Percentiles rank a stretch among this genome's conserved stretches.
Conservation (phyloP, 169 alveolate genomes). For the Cryptosporidium canis region DNA sequence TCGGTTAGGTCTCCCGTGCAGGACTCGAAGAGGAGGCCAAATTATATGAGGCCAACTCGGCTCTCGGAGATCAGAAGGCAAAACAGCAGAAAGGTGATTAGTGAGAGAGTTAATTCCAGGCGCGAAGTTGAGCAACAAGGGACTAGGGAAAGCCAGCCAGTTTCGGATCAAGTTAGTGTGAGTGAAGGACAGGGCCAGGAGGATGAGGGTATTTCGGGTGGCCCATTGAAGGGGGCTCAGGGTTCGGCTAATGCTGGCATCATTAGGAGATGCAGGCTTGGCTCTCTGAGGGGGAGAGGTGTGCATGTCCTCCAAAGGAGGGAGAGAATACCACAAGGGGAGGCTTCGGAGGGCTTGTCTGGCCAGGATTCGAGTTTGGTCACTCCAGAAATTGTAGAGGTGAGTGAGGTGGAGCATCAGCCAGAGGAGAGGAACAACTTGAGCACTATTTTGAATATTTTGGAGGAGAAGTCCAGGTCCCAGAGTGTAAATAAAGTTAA, state of each 20-base stretch:
- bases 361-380: no score
- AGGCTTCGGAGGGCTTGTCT: no score
- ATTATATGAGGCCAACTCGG: slow-evolving; percentile 65
- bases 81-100: background rate
- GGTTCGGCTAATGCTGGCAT: background rate
- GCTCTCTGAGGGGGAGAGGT: no score
- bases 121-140: background rate
- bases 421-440: background rate
- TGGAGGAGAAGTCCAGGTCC: slow-evolving; percentile 15
- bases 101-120: background rate
- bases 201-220: background rate
- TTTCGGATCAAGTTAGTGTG: background rate
- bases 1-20: background rate
- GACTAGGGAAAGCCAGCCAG: background rate
- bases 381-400: background rate
- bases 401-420: background rate
- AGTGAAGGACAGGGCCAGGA: background rate
- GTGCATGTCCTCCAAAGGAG: no score
- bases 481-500: background rate
- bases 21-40: slow-evolving; percentile 15
- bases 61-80: slow-evolving; percentile 41
- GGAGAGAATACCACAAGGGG: no score
- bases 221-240: background rate
- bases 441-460: slow-evolving; percentile 1
- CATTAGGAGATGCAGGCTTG: background rate